These are phyloP conservation scores for Acacia melanoxylon DNA, from an alignment of 306 rosid genomes.

Conservation along the genomic window DNA sequence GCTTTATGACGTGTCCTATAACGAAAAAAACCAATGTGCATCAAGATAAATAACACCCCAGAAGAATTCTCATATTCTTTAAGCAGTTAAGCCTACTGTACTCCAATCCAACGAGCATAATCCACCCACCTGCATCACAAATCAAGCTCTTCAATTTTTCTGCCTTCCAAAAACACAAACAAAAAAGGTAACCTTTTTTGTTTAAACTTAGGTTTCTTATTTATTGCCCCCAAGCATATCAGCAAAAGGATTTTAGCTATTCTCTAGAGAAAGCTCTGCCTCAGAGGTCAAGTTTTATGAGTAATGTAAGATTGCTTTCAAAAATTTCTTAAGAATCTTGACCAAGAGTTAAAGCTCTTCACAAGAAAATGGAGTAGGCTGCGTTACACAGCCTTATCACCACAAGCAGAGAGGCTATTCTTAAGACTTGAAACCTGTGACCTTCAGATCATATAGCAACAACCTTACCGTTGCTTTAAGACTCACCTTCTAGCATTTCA, in stretches of 20 bases:
- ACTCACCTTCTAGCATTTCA: background rate
- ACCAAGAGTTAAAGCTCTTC: background rate
- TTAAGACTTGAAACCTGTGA: too few species aligned
- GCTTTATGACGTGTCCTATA: slow-evolving; percentile 28
- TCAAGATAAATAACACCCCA: slow-evolving; percentile 27
- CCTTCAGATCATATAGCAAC: too few species aligned
- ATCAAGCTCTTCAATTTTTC: background rate
- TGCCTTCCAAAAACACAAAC: background rate
- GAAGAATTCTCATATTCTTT: background rate
- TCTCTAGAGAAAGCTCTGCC: background rate
- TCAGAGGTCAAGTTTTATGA: background rate
- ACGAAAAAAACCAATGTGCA: slow-evolving; percentile 29
- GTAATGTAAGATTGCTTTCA: background rate
- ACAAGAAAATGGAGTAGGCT: background rate
- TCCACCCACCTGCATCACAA: slow-evolving; percentile 82
- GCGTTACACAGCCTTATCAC: too few species aligned
- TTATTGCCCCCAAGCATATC: background rate
- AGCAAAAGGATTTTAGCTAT: background rate
- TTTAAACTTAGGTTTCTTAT: too few species aligned
- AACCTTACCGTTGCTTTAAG: too few species aligned
- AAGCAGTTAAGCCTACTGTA: slow-evolving; percentile 49
- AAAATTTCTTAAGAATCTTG: background rate
- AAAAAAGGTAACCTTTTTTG: too few species aligned
- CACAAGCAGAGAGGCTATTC: too few species aligned
- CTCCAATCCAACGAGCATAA: slow-evolving; percentile 82